These are phyloP conservation scores for Erysimum cheiranthoides DNA, from an alignment of 345 rosid genomes.

Conservation along the genomic window DNA sequence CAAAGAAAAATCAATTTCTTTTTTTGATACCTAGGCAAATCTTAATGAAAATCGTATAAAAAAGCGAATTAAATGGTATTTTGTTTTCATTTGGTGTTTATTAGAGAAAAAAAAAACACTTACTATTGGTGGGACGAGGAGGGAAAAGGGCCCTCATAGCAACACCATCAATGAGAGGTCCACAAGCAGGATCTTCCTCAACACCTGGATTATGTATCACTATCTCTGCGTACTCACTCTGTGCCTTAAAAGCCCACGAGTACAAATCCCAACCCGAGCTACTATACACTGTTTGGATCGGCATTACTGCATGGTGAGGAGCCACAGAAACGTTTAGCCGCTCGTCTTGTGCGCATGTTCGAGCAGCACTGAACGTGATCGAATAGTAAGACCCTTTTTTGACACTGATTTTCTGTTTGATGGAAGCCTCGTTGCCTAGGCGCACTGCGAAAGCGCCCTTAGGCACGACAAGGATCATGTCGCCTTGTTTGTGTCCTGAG, in stretches of 20 bases:
- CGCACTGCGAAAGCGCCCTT: conserved; percentile 78
- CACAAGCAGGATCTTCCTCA: conserved; percentile 89
- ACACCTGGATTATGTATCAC: conserved; percentile 83
- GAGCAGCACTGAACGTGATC: conserved; percentile 81
- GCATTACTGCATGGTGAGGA: conserved; percentile 72
- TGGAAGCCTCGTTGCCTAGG: conserved; percentile 86
- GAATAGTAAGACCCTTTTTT: conserved; percentile 62
- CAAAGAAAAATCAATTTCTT: too few species aligned
- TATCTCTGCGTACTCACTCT: conserved; percentile 48
- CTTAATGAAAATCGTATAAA: too few species aligned
- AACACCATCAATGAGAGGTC: conserved; percentile 78
- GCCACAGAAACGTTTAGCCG: conserved; percentile 70
- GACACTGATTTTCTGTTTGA: conserved; percentile 65
- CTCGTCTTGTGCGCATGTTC: conserved; percentile 93
- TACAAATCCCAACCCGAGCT: conserved; percentile 84
- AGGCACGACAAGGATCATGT: conserved; percentile 90
- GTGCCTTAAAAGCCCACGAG: conserved; percentile 75
- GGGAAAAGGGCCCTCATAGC: conserved; percentile 67
- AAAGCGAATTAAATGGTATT: too few species aligned
- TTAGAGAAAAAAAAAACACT: too few species aligned
- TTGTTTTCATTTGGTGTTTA: too few species aligned
- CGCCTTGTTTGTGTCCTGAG: conserved; percentile 93
- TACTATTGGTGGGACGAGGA: conserved; percentile 64
- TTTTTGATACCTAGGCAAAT: too few species aligned
- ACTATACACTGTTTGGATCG: conserved; percentile 78